These are phyloP conservation scores for Jaltomata sinuosa DNA, from an alignment of 257 asterid species.

Conservation along the genomic window DNA sequence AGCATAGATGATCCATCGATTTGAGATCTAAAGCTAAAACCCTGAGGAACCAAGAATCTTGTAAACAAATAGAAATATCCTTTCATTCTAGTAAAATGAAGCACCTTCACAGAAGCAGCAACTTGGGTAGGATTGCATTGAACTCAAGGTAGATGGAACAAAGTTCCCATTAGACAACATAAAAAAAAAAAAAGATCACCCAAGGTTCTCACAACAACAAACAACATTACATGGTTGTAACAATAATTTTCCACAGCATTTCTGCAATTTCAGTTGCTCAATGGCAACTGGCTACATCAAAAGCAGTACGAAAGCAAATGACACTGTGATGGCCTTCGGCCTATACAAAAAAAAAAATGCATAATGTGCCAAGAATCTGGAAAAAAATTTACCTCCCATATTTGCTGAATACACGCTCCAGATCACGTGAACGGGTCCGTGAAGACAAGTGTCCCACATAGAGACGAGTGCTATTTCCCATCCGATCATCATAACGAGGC, in stretches of 20 bases:
- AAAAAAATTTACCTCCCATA: slow-evolving; percentile 68
- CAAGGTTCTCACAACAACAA: background rate
- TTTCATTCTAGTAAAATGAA: background rate
- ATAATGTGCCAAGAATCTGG: background rate
- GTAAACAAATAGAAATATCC: background rate
- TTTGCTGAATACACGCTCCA: slow-evolving; percentile 79
- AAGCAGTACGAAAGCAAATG: background rate
- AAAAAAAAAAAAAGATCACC: background rate
- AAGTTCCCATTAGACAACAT: background rate
- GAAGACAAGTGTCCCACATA: slow-evolving; percentile 97
- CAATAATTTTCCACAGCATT: background rate
- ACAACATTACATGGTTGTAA: background rate
- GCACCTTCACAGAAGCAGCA: background rate
- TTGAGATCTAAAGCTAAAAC: background rate
- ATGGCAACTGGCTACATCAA: background rate
- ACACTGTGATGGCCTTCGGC: background rate
- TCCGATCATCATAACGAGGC: slow-evolving; percentile 90
- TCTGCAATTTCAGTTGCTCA: background rate
- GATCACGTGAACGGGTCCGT: slow-evolving; percentile 82
- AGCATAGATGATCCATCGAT: background rate
- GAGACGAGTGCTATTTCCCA: slow-evolving; percentile 72
- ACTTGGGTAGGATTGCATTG: background rate
- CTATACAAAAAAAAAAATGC: background rate
- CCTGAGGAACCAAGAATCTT: background rate
- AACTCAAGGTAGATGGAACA: background rate